Conservation (phyloP, 2,329 filamentous ascomycete genomes). For the Alternaria tenuissima region DNA sequence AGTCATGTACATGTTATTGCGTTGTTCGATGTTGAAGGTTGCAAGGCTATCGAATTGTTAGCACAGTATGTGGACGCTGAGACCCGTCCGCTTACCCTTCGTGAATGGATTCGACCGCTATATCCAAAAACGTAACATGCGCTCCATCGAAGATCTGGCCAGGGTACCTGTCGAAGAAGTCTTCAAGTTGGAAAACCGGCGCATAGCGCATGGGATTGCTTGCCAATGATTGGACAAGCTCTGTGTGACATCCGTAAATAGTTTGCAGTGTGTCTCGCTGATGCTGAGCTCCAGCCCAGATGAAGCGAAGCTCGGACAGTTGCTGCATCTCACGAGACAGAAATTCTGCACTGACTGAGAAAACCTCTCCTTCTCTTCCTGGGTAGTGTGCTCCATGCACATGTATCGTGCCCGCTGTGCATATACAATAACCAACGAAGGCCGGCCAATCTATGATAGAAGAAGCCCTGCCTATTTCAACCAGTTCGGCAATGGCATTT, state of each 20-base stretch:
- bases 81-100: slow-evolving; percentile 57
- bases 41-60: slow-evolving; percentile 36
- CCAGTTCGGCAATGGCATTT: slow-evolving; percentile 84
- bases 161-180: slow-evolving; percentile 86
- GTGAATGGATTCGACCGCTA: slow-evolving; percentile 66
- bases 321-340: slow-evolving; percentile 82
- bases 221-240: slow-evolving; percentile 76
- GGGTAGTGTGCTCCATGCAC: slow-evolving; percentile 85
- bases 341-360: slow-evolving; percentile 72
- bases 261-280: slow-evolving; percentile 80
- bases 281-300: slow-evolving; percentile 81
- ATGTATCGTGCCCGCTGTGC: slow-evolving; percentile 86
- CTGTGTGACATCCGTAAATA: slow-evolving; percentile 79
- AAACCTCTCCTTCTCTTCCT: slow-evolving; percentile 68
- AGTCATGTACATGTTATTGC: slow-evolving; percentile 49
- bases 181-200: slow-evolving; percentile 82
- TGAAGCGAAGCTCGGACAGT: slow-evolving; percentile 75
- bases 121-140: slow-evolving; percentile 75
- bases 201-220: slow-evolving; percentile 76
- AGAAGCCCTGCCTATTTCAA: slow-evolving; percentile 78
- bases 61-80: slow-evolving; percentile 1
- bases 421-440: slow-evolving; percentile 86
- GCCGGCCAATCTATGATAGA: slow-evolving; percentile 83
- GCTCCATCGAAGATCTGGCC: slow-evolving; percentile 76
- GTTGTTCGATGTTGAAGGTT: slow-evolving; percentile 49